Conservation (phyloP, 208 protist genomes). For the Crithidia expoeki region DNA sequence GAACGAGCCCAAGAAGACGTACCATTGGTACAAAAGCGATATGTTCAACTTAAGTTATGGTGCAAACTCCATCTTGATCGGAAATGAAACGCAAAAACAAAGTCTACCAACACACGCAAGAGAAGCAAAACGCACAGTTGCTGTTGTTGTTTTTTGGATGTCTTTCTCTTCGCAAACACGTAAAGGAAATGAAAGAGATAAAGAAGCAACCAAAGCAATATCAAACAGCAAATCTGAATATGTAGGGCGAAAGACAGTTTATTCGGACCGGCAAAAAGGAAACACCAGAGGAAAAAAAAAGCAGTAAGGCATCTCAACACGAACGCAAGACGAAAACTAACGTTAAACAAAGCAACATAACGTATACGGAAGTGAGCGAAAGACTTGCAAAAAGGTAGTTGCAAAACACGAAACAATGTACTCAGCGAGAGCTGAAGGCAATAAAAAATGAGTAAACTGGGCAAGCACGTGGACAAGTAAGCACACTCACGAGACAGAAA, state of each 20-base stretch:
- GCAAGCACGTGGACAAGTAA: too few relatives aligned
- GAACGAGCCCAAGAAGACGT: too few relatives aligned
- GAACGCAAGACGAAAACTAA: neutral
- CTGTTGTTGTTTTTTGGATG: too few relatives aligned
- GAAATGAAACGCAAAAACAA: neutral
- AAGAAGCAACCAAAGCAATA: neutral
- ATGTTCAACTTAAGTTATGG: too few relatives aligned
- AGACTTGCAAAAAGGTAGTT: neutral
- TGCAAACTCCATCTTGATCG: neutral
- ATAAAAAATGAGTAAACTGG: too few relatives aligned
- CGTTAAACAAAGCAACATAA: neutral
- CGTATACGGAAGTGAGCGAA: neutral
- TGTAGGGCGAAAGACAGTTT: neutral
- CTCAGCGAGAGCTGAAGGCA: too few relatives aligned
- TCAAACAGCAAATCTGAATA: neutral
- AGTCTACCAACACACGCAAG: neutral
- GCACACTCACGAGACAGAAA: too few relatives aligned
- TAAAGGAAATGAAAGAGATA: constrained; percentile 1
- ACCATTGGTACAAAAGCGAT: too few relatives aligned
- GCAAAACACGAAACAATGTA: too few relatives aligned
- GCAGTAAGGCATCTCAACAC: neutral
- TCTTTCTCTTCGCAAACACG: neutral
- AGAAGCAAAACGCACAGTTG: neutral
- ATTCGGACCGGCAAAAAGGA: neutral
- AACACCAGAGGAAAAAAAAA: constrained; percentile 1